phyloP scores from a whole-genome alignment of 192 early-diverging fungal species.

The Funneliformis mosseae region DNA sequence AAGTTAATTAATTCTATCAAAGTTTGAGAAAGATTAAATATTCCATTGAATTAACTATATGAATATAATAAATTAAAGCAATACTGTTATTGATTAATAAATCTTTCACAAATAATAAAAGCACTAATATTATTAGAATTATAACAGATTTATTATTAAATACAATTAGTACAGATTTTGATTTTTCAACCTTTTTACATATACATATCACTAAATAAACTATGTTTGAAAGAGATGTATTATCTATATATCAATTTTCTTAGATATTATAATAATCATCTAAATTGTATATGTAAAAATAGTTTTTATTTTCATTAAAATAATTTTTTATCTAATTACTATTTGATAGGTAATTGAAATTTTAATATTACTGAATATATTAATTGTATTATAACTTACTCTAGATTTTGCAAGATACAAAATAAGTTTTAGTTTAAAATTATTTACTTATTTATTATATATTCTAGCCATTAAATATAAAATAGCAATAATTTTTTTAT shows the following conservation, averaged over 20 bases:
- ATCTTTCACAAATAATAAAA: neutral
- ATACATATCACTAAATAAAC: neutral
- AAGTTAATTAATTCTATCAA: neutral
- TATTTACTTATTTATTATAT: neutral
- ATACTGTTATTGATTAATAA: neutral
- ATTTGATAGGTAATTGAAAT: neutral
- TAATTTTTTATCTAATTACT: neutral
- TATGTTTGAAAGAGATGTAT: neutral
- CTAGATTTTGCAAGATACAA: too few species aligned
- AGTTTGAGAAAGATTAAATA: neutral
- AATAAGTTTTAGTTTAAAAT: too few species aligned
- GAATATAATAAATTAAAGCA: neutral
- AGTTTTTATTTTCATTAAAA: neutral
- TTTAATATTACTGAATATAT: neutral
- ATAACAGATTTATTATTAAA: neutral
- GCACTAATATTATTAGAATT: neutral
- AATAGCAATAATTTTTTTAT: neutral
- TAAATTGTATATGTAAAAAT: too few species aligned
- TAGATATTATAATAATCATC: neutral
- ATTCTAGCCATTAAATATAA: neutral
- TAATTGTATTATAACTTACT: too few species aligned
- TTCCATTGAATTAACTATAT: neutral
- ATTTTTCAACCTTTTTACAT: neutral
- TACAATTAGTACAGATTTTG: neutral
- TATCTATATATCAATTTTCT: neutral